Conservation (phyloP, 768 basidiomycete genomes). For the Psilocybe cubensis region DNA sequence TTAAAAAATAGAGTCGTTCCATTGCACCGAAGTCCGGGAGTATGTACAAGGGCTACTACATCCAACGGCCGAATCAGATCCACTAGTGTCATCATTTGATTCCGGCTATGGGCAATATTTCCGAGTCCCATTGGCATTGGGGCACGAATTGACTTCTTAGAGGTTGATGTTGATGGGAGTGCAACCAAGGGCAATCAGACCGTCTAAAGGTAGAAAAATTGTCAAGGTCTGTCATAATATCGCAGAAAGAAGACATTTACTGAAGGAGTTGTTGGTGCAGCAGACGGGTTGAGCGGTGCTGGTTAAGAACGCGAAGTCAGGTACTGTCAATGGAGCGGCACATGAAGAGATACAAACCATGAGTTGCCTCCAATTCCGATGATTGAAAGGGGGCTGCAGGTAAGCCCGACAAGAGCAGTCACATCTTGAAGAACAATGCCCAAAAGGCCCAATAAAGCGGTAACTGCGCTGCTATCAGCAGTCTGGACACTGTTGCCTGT, state of each 20-base stretch:
- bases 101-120: neutral
- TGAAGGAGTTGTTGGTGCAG: constrained; percentile 30
- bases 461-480: neutral
- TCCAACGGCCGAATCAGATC: neutral
- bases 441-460: constrained; percentile 21
- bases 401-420: constrained; percentile 19
- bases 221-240: neutral
- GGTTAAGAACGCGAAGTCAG: neutral
- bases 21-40: neutral
- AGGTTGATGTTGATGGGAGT: constrained; percentile 29
- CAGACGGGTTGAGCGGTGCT: constrained; percentile 28
- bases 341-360: constrained; percentile 9
- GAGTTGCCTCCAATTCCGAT: constrained; percentile 16
- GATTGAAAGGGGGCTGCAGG: constrained; percentile 22
- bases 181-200: constrained; percentile 32
- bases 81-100: too few species aligned
- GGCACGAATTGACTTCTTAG: constrained; percentile 5
- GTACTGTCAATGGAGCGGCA: neutral
- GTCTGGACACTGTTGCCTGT: constrained; percentile 19
- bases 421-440: constrained; percentile 17
- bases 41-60: neutral
- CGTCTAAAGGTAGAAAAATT: constrained; percentile 11
- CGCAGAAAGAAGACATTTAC: constrained; percentile 3
- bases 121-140: neutral
- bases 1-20: too few species aligned